phyloP scores from a whole-genome alignment of 1,139 yeast species.

The Wickerhamiella pararugosa region DNA sequence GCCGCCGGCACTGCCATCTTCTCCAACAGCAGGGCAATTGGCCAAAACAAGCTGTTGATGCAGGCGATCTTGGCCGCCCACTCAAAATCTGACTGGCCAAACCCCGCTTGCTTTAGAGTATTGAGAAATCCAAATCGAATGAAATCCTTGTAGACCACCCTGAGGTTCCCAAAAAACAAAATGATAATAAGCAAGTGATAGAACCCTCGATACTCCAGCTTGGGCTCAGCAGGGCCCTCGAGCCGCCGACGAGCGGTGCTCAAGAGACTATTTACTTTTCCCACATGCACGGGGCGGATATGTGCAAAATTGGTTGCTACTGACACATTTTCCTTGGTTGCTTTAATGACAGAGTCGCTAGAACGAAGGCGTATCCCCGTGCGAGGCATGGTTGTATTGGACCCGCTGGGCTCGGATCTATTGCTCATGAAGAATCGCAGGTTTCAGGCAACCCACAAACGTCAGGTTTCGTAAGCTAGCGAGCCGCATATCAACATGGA shows the following conservation, averaged over 20 bases:
- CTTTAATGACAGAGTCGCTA: too few relatives aligned
- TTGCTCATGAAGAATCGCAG: too few relatives aligned
- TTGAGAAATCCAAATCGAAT: constrained; percentile 24
- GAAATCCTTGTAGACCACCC: constrained; percentile 28
- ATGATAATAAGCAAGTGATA: constrained; percentile 28
- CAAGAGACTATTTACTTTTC: constrained; percentile 1
- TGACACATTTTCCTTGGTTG: too few relatives aligned
- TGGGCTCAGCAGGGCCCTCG: constrained; percentile 8
- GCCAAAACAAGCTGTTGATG: constrained; percentile 25
- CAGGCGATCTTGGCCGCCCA: constrained; percentile 19
- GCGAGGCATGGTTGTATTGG: too few relatives aligned
- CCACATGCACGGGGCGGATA: constrained; percentile 1
- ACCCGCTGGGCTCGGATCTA: too few relatives aligned
- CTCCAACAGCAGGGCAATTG: constrained; percentile 27
- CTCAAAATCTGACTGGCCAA: constrained; percentile 21
- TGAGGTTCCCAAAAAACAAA: constrained; percentile 26
- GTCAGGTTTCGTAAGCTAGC: too few relatives aligned
- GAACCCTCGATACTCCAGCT: constrained; percentile 22
- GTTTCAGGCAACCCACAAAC: too few relatives aligned
- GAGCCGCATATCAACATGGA: too few relatives aligned
- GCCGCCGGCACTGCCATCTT: constrained; percentile 14
- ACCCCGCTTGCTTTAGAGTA: constrained; percentile 23
- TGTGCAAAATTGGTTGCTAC: too few relatives aligned
- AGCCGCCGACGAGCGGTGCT: constrained; percentile 1
- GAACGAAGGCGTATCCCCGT: too few relatives aligned